Percentiles rank a stretch among this genome's conserved stretches.
phyloP scores from a whole-genome alignment of 2,329 filamentous ascomycete species.

The Salinomyces thailandicus region DNA sequence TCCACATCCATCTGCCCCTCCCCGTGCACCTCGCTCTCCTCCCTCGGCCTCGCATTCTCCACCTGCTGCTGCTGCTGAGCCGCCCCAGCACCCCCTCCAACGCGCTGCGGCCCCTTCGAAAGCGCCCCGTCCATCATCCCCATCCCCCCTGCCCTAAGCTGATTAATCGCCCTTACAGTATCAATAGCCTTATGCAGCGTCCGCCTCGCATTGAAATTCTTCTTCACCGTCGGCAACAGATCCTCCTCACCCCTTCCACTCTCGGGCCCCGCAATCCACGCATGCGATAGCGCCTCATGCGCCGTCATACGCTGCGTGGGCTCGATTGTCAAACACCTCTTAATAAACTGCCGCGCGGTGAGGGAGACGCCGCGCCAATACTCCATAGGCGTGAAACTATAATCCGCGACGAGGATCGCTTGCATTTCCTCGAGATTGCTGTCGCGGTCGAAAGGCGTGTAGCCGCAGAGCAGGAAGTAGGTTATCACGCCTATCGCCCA shows the following conservation, averaged over 20 bases:
- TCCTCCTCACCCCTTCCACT: slow-evolving; percentile 41
- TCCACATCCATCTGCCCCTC: slow-evolving; percentile 18
- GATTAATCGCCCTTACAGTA: slow-evolving; percentile 58
- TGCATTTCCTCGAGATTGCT: slow-evolving; percentile 99
- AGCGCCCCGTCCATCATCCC: slow-evolving; percentile 53
- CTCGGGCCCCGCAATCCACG: slow-evolving; percentile 52
- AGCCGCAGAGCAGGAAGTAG: slow-evolving; percentile 94
- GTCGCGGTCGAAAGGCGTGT: slow-evolving; percentile 95
- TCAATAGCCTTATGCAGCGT: slow-evolving; percentile 59
- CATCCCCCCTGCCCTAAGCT: slow-evolving; percentile 48
- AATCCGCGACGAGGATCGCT: slow-evolving; percentile 92
- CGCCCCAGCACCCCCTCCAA: slow-evolving; percentile 5
- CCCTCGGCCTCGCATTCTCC: slow-evolving; percentile 12
- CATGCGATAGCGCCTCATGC: slow-evolving; percentile 59
- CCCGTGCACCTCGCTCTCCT: slow-evolving; percentile 15
- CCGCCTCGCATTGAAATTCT: slow-evolving; percentile 58
- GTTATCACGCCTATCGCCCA: slow-evolving; percentile 99
- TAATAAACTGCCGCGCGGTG: slow-evolving; percentile 80
- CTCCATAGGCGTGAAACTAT: slow-evolving; percentile 84
- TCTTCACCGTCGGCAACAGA: slow-evolving; percentile 55
- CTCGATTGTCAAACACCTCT: slow-evolving; percentile 82
- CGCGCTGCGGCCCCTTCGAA: slow-evolving; percentile 42
- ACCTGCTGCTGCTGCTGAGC: slow-evolving; percentile 1
- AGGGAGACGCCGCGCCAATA: slow-evolving; percentile 94
- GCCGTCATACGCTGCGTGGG: slow-evolving; percentile 80